Conservation (phyloP, 257 asterid genomes). For the Gentiana straminea region DNA sequence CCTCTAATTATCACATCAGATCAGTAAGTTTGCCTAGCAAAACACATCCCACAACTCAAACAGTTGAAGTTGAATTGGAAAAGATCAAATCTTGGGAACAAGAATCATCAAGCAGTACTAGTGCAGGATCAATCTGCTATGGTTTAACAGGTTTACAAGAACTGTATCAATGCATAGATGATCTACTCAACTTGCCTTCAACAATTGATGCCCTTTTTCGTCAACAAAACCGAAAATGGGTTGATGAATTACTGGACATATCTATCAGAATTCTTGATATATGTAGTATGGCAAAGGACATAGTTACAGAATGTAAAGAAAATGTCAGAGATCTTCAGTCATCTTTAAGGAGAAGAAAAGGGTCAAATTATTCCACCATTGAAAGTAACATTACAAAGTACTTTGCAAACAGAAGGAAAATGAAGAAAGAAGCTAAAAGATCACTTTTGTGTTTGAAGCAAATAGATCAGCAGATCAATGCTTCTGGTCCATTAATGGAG, state of each 20-base stretch:
- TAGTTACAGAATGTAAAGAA: constrained; percentile 10
- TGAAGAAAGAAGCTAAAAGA: constrained; percentile 11
- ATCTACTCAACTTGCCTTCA: constrained; percentile 21
- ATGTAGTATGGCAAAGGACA: constrained; percentile 16
- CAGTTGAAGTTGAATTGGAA: constrained; percentile 19
- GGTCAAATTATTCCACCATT: constrained; percentile 3
- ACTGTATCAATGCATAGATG: constrained; percentile 15
- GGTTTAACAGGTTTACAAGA: constrained; percentile 15
- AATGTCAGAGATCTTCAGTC: constrained; percentile 20
- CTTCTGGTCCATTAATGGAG: constrained; percentile 7
- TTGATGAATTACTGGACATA: constrained; percentile 17
- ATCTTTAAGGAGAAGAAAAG: constrained; percentile 17
- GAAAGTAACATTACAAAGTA: constrained; percentile 11
- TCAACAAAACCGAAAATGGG: constrained; percentile 12
- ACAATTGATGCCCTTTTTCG: constrained; percentile 16
- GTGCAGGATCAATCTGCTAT: constrained; percentile 10
- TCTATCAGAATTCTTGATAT: constrained; percentile 20
- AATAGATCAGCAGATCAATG: constrained; percentile 12
- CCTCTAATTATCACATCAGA: constrained; percentile 5
- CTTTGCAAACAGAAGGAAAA: constrained; percentile 11
- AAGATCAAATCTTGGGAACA: constrained; percentile 6
- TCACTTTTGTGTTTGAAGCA: constrained; percentile 22
- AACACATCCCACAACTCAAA: constrained; percentile 24
- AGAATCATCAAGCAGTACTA: background rate
- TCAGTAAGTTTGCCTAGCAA: constrained; percentile 28